Evolutionary conservation across 2,329 filamentous ascomycete genomes (phyloP).

Genomic region (Chaetomiaceae sp.): DNA sequence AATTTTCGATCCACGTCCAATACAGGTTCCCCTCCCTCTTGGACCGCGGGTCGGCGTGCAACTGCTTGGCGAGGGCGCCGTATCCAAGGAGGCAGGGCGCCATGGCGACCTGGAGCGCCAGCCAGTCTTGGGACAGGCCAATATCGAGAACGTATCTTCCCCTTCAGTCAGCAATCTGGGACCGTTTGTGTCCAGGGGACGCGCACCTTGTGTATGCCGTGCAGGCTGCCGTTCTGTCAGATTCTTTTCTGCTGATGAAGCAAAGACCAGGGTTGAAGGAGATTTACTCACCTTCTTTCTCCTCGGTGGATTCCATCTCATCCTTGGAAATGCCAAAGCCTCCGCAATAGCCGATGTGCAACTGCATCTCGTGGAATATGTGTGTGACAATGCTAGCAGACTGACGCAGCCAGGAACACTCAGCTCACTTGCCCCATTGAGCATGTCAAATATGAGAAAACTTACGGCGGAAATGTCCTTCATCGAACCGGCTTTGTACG

Average conservation of each 20-base stretch:
- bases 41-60: constrained; percentile 60
- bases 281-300: constrained; percentile 58
- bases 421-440: background rate
- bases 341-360: constrained; percentile 79
- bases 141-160: constrained; percentile 76
- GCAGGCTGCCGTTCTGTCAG: constrained; percentile 32
- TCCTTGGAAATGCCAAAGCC: constrained; percentile 70
- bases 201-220: constrained; percentile 36
- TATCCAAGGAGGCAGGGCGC: constrained; percentile 91
- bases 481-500: constrained; percentile 76
- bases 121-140: constrained; percentile 80
- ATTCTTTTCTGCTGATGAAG: background rate
- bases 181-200: background rate
- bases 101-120: constrained; percentile 78
- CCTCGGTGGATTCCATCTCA: constrained; percentile 68
- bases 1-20: constrained; percentile 89
- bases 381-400: constrained; percentile 62
- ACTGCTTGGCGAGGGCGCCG: constrained; percentile 67
- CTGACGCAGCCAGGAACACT: constrained; percentile 19
- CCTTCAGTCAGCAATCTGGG: constrained; percentile 9
- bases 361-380: constrained; percentile 70
- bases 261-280: background rate
- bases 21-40: constrained; percentile 65
- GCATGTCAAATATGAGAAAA: background rate
- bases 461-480: constrained; percentile 66